Evolutionary conservation across 23 red algal genomes (phyloP), one percentile per base, ranked within the genome.

Genomic region (Gracilaria vermiculophylla): DNA sequence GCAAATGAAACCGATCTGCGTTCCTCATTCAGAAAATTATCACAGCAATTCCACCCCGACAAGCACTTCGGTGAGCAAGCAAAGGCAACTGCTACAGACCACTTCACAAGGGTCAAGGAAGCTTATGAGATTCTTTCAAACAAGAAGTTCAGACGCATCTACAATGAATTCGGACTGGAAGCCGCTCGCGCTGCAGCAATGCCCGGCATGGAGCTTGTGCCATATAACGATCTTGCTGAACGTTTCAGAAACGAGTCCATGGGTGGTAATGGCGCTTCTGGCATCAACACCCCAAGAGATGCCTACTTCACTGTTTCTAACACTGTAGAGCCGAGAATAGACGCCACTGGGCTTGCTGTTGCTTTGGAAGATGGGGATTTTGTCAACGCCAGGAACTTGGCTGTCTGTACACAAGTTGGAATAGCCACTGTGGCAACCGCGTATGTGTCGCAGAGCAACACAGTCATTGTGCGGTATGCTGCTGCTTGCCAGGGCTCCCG

Each of bases 101-200:
- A 55, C 8, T 99, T 99, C 62, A 95, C 97, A 9, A 27, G 51
- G 10, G 85, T 99, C 39, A 95, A 95, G 42, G 97, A 99, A 41
- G 97, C 97, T 6, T 99, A 96, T 62, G 97, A 99, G 83, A 91
- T 99, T 47, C 79, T 99, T 53, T 95, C 92, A 5, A 77, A 99
- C 54, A 56, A 85, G 29, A 81, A 92, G 43, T 88, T 89, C 53
- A 88, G 97, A 20, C 53, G 79, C 3, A 86, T 99, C 17, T 99
- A 99, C 66, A 92, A 99, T 66, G 93, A 79, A 34, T 95, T 92
- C 62, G 97, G 97, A 47, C 70, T 89, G 0, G 93, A 95, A 33
- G 97, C 90, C 27, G 82, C 94, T 12, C 87, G 89, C 15, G 37
- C 88, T 4, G 90, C 90, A 50, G 50, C 79, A 52, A 72, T 58